Base-by-base conservation (phyloP, 257 asterid species). In the Salvia rosmarinus region DNA sequence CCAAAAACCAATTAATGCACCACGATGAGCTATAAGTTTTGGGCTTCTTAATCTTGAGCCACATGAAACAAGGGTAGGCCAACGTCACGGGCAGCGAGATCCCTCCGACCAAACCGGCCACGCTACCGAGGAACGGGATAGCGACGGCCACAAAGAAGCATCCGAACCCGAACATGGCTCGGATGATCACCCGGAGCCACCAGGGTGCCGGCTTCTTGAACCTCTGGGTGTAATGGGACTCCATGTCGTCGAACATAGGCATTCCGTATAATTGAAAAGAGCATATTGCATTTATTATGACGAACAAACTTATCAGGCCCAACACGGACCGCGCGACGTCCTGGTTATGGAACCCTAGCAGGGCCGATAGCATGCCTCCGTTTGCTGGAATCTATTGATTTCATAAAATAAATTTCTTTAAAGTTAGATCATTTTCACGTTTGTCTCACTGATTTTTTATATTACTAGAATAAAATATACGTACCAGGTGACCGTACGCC, bases 181-280 rank as follows among this genome's bases (percentile, higher is more conserved):
- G 77, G 28, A 86, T 67, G 9, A 78, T 21, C 0, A 69, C 77
- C 50, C 98, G 83, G 8, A 90, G 85, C 98, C 98, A 90, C 97
- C 96, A 85, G 0, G 98, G 85, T 55, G 96, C 87, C 5, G 97
- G 82, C 76, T 76, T 82, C 82, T 90, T 93, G 78, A 71, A 79
- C 79, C 77, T 81, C 1, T 9, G 73, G 0, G 95, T 89, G 88
- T 77, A 87, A 0, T 51, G 44, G 1, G 98, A 93, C 58, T 93
- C 98, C 82, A 87, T 85, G 46, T 70, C 83, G 4, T 93, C 98
- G 12, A 81, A 93, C 85, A 81, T 82, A 0, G 96, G 97, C 98
- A 93, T 93, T 3, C 89, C 96, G 43, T 93, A 93, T 35, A 93
- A 52, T 73, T 93, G 97, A 83, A 93, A 93, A 0, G 98, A 89